Conservation (phyloP, 805 yeast genomes). For the Candida silvatica region DNA sequence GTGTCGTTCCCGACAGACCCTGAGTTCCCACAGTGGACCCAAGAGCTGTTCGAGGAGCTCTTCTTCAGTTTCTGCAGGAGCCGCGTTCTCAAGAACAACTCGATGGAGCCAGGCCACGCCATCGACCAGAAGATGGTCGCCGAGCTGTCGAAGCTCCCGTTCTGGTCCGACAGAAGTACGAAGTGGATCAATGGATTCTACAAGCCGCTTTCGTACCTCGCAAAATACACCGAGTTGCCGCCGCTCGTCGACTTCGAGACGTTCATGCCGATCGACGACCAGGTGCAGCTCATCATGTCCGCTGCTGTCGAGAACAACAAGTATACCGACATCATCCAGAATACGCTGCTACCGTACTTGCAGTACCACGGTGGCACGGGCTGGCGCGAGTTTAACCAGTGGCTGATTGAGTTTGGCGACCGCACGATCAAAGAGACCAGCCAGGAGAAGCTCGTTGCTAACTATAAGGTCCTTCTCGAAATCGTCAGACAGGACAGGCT, state of each 20-base stretch:
- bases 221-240: constrained; percentile 6
- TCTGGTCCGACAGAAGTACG: constrained; percentile 6
- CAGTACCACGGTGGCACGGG: constrained; percentile 7
- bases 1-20: neutral
- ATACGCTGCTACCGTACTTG: constrained; percentile 15
- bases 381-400: constrained; percentile 12
- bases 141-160: neutral
- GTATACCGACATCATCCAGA: constrained; percentile 6
- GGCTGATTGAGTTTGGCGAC: constrained; percentile 13
- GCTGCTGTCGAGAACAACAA: constrained; percentile 3
- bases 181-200: constrained; percentile 17
- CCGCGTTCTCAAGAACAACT: neutral
- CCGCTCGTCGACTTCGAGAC: constrained; percentile 15
- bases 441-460: constrained; percentile 5
- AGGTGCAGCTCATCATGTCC: constrained; percentile 12
- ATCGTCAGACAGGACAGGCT: constrained; percentile 16
- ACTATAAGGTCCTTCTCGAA: constrained; percentile 10
- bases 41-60: neutral
- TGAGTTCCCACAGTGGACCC: neutral
- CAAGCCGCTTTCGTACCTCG: constrained; percentile 13
- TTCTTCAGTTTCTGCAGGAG: constrained; percentile 3
- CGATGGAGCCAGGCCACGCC: no score
- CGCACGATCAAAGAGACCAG: constrained; percentile 3
- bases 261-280: constrained; percentile 10
- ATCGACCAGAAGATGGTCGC: neutral